A percentile compares a stretch with the other conserved stretches of the same genome.
These are phyloP conservation scores for Marasmius tenuissimus DNA, from an alignment of 1,284 basidiomycete species.

Conservation along the genomic window DNA sequence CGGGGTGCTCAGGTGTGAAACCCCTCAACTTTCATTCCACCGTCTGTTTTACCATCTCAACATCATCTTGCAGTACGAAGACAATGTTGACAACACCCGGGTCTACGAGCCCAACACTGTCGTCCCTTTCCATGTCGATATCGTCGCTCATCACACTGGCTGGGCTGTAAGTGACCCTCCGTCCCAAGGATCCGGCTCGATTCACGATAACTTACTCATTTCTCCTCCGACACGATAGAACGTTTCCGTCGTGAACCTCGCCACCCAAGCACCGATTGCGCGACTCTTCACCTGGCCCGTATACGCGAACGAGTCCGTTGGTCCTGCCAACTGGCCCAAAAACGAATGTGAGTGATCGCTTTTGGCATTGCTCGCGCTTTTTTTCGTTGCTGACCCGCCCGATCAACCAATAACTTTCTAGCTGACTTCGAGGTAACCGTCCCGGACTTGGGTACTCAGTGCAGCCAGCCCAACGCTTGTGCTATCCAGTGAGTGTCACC, in stretches of 20 bases:
- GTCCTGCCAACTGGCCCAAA: conserved; percentile 30
- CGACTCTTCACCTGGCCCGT: conserved; percentile 34
- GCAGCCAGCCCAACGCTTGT: conserved; percentile 23
- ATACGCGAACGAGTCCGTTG: conserved; percentile 32
- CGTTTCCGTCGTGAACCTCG: conserved; percentile 32
- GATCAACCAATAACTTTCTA: conserved; percentile 11
- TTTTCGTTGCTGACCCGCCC: not conserved
- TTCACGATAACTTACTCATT: too few relatives aligned
- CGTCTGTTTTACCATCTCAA: not conserved
- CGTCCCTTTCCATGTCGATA: conserved; percentile 31
- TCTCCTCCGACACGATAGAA: conserved; percentile 19
- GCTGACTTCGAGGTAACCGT: conserved; percentile 35
- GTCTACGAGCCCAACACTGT: conserved; percentile 26
- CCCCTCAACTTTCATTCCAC: not conserved
- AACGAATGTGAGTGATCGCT: conserved; percentile 29
- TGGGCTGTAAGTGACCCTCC: conserved; percentile 26
- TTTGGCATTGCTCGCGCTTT: not conserved
- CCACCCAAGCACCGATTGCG: conserved; percentile 28
- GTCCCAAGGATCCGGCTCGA: not conserved
- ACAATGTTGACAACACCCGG: conserved; percentile 30
- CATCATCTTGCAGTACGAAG: conserved; percentile 24
- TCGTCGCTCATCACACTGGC: conserved; percentile 35
- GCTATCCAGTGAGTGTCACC: conserved; percentile 32
- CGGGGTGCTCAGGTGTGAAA: conserved; percentile 29
- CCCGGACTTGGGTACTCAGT: conserved; percentile 28